Conservation (phyloP, 371 early-diverging fungal genomes). For the Mycotypha africana region DNA sequence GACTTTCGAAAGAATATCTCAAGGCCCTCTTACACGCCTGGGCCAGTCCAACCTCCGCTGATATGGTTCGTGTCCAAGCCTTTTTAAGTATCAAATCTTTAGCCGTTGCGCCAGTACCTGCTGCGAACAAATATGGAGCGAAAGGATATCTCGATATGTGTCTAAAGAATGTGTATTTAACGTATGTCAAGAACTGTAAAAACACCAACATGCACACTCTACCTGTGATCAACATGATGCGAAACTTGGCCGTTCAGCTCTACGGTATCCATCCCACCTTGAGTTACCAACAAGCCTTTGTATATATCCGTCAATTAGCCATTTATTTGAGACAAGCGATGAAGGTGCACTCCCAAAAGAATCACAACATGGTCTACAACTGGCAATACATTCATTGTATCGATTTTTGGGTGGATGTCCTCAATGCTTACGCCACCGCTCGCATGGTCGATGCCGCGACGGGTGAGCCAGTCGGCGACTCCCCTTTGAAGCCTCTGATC, state of each 20-base stretch:
- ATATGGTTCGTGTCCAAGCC: conserved; percentile 72
- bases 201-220: conserved; percentile 75
- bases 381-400: conserved; percentile 93
- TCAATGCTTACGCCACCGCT: conserved; percentile 60
- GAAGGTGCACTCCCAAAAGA: conserved; percentile 73
- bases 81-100: conserved; percentile 79
- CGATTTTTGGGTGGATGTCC: conserved; percentile 82
- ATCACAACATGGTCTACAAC: conserved; percentile 84
- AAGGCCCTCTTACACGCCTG: conserved; percentile 56
- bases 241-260: conserved; percentile 83
- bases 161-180: conserved; percentile 72
- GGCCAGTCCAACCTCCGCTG: conserved; percentile 49
- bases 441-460: conserved; percentile 9
- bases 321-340: conserved; percentile 84
- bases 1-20: conserved; percentile 71
- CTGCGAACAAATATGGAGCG: too few species aligned
- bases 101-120: conserved; percentile 30
- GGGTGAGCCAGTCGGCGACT: conserved; percentile 45
- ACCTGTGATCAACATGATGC: conserved; percentile 83
- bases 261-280: conserved; percentile 68
- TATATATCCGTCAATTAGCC: conserved; percentile 89
- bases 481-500: conserved; percentile 70
- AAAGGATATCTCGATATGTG: conserved; percentile 41
- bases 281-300: conserved; percentile 89
- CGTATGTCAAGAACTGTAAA: conserved; percentile 74